A percentile compares a stretch with the other conserved stretches of the same genome.
Evolutionary conservation across 2,329 filamentous ascomycete species (phyloP).

Genomic region (Ustilaginoidea virens): DNA sequence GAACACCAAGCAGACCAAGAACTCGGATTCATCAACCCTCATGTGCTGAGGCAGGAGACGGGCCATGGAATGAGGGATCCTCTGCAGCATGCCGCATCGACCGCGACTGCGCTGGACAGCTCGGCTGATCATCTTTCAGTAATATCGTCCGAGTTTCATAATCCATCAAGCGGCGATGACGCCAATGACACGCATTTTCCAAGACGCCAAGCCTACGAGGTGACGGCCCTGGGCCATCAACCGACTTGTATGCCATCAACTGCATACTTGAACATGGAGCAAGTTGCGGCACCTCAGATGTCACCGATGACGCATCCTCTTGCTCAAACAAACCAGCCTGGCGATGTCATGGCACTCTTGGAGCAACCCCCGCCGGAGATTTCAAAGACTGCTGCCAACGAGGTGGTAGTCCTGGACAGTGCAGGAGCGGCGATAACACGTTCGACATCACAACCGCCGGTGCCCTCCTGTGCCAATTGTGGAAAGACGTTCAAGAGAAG

Average conservation of each 20-base stretch:
- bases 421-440: too few relatives aligned
- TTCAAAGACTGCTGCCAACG: constrained; percentile 1
- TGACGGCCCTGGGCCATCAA: too few relatives aligned
- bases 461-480: constrained; percentile 23
- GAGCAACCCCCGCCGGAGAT: not conserved
- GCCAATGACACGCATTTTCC: too few relatives aligned
- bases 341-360: not conserved
- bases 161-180: too few relatives aligned
- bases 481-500: constrained; percentile 29
- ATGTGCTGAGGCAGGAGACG: not conserved
- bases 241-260: too few relatives aligned
- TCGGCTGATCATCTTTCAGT: too few relatives aligned
- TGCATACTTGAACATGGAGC: not conserved
- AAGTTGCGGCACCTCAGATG: too few relatives aligned
- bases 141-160: too few relatives aligned
- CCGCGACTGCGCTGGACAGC: not conserved
- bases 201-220: too few relatives aligned
- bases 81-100: not conserved
- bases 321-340: not conserved
- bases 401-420: too few relatives aligned
- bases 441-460: constrained; percentile 1
- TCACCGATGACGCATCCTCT: not conserved
- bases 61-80: not conserved
- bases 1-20: not conserved
- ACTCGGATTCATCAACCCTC: constrained; percentile 1